Base-by-base conservation (phyloP, 345 rosid genomes). In the Schrenkiella parvula region DNA sequence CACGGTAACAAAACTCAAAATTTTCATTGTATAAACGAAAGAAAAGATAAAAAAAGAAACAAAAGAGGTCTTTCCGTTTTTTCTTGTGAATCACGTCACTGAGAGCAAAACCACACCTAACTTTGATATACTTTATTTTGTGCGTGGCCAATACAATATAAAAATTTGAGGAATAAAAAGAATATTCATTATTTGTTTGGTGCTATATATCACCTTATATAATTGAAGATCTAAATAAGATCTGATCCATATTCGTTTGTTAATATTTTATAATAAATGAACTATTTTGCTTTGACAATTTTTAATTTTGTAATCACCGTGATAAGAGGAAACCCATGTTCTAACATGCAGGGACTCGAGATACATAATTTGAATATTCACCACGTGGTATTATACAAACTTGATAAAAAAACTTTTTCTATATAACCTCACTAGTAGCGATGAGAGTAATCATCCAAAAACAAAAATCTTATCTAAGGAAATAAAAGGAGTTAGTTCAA, bases 361-460 rank as follows among this genome's bases (percentile, higher is more conserved):
- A 25, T 57, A n/a, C n/a, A n/a, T 13, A 15, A 66, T 52, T 15
- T 15, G 4, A 25, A 66, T 35, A 66, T 1, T n/a, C 38, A 59
- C 51, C 59, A 59, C 39, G 74, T 38, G 51, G 13, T 23, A 8
- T 8, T 23, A 8, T 8, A 55, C 25, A 19, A 37, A 26, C 39
- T 17, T 56, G 15, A 32, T 28, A 34, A 7, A 17, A 0, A 37
- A 59, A 10, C 6, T 41, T 39, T 17, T 13, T 41, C 35, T 72
- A 72, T 32, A 72, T 51, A 52, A 41, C 4, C 63, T 6, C 35
- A 41, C 64, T 9, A 4, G 26, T 39, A 63, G 46, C 32, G 5
- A 10, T 15, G 26, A 63, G n/a, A 31, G 14, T 62, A 31, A 52
- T 53, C 76, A 52, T 25, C 18, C 37, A 71, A 50, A 70, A 35